Conservation (phyloP, 108 stramenopile species). For the Cylindrotheca closterium region DNA sequence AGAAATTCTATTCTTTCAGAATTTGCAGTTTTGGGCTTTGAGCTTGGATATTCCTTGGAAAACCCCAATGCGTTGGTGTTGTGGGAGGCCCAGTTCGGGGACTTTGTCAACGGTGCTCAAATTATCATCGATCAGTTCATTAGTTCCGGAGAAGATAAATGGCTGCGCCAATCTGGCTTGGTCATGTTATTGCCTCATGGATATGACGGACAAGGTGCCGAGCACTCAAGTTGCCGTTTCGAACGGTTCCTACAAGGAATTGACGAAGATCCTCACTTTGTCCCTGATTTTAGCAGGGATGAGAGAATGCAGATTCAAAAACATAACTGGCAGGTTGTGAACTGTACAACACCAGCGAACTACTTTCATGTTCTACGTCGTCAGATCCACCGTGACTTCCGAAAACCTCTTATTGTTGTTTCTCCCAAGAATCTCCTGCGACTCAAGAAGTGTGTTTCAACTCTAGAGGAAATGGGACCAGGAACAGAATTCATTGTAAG, state of each 20-base stretch:
- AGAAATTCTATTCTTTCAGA: slow-evolving; percentile 96
- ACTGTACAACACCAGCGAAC: slow-evolving; percentile 98
- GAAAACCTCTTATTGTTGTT: slow-evolving; percentile 97
- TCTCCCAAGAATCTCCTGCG: slow-evolving; percentile 97
- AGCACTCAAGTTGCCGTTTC: slow-evolving; percentile 96
- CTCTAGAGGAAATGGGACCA: slow-evolving; percentile 90
- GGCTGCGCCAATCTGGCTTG: slow-evolving; percentile 96
- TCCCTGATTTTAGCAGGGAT: slow-evolving; percentile 88
- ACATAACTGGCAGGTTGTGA: slow-evolving; percentile 97
- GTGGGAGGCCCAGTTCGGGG: slow-evolving; percentile 99
- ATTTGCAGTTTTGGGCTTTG: slow-evolving; percentile 98
- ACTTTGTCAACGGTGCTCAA: slow-evolving; percentile 98
- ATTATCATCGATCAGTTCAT: slow-evolving; percentile 99
- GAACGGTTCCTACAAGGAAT: slow-evolving; percentile 97
- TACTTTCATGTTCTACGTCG: slow-evolving; percentile 99
- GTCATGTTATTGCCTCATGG: slow-evolving; percentile 97
- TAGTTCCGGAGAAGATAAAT: slow-evolving; percentile 97
- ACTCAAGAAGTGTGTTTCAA: slow-evolving; percentile 84
- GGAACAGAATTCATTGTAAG: slow-evolving; percentile 82
- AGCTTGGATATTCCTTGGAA: slow-evolving; percentile 96
- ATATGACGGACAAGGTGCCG: slow-evolving; percentile 98
- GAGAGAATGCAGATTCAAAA: slow-evolving; percentile 94
- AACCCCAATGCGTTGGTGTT: slow-evolving; percentile 94
- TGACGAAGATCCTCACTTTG: slow-evolving; percentile 94
- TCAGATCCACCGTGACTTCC: slow-evolving; percentile 99